Evolutionary conservation across 2,329 filamentous ascomycete genomes (phyloP).

Genomic region (Fusarium nodosum): DNA sequence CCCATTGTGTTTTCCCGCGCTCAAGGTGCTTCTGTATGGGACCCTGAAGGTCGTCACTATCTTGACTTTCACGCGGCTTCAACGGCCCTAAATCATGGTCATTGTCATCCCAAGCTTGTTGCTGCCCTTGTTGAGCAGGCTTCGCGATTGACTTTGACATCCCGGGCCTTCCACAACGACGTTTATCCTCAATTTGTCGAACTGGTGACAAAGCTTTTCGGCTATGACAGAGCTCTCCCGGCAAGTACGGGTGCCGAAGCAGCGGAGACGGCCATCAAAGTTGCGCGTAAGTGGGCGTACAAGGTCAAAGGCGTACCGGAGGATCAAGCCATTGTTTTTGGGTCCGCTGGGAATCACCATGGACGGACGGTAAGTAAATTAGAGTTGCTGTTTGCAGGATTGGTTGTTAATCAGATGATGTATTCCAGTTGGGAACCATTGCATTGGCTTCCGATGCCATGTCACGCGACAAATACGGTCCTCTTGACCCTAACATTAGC

Average conservation of each 20-base stretch:
- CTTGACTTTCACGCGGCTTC: slow-evolving; percentile 98
- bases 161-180: slow-evolving; percentile 37
- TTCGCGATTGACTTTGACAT: slow-evolving; percentile 68
- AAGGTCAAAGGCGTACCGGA: slow-evolving; percentile 39
- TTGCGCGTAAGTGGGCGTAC: slow-evolving; percentile 41
- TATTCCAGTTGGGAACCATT: not conserved
- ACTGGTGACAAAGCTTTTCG: slow-evolving; percentile 22
- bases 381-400: no score
- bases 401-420: no score
- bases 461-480: slow-evolving; percentile 96
- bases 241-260: slow-evolving; percentile 41
- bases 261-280: slow-evolving; percentile 37
- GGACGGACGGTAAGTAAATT: slow-evolving; percentile 68
- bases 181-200: slow-evolving; percentile 39
- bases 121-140: slow-evolving; percentile 92
- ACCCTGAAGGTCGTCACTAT: slow-evolving; percentile 96
- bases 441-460: slow-evolving; percentile 97
- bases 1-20: slow-evolving; percentile 93
- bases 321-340: slow-evolving; percentile 38
- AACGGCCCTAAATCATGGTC: slow-evolving; percentile 40
- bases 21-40: slow-evolving; percentile 91
- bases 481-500: slow-evolving; percentile 79
- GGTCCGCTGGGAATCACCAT: slow-evolving; percentile 38
- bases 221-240: slow-evolving; percentile 37
- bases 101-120: slow-evolving; percentile 86